These are phyloP conservation scores for Wickerhamomyces sp. DNA, from an alignment of 1,139 yeast species.

Conservation along the genomic window DNA sequence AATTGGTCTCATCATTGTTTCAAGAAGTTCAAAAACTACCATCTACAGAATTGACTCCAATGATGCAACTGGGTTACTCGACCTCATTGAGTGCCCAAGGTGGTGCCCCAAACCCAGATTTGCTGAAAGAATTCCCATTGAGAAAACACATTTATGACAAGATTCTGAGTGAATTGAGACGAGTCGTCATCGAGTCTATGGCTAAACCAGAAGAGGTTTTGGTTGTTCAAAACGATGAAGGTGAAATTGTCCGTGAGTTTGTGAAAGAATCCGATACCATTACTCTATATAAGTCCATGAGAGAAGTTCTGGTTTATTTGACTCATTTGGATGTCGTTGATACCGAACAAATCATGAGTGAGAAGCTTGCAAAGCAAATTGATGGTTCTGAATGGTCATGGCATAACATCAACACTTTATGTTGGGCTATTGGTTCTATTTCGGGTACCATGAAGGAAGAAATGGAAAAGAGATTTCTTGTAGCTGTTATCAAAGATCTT, in stretches of 20 bases:
- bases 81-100: conserved; percentile 46
- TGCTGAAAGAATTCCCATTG: conserved; percentile 69
- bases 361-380: conserved; percentile 83
- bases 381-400: conserved; percentile 99
- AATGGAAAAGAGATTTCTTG: conserved; percentile 91
- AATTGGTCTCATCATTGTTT: conserved; percentile 73
- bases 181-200: conserved; percentile 94
- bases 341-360: conserved; percentile 90
- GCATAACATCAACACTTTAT: conserved; percentile 93
- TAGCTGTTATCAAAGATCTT: conserved; percentile 86
- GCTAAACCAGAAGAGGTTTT: conserved; percentile 97
- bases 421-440: conserved; percentile 99
- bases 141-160: conserved; percentile 80
- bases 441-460: conserved; percentile 99
- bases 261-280: conserved; percentile 96
- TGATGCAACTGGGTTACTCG: conserved; percentile 64
- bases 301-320: conserved; percentile 90
- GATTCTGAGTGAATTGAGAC: conserved; percentile 74
- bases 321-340: conserved; percentile 94
- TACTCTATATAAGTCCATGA: conserved; percentile 89
- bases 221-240: conserved; percentile 96
- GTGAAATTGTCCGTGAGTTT: conserved; percentile 96
- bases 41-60: conserved; percentile 62
- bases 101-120: conserved; percentile 85
- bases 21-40: conserved; percentile 84